Evolutionary conservation across 257 asterid genomes (phyloP).

Genomic region (Nicotiana sylvestris): DNA sequence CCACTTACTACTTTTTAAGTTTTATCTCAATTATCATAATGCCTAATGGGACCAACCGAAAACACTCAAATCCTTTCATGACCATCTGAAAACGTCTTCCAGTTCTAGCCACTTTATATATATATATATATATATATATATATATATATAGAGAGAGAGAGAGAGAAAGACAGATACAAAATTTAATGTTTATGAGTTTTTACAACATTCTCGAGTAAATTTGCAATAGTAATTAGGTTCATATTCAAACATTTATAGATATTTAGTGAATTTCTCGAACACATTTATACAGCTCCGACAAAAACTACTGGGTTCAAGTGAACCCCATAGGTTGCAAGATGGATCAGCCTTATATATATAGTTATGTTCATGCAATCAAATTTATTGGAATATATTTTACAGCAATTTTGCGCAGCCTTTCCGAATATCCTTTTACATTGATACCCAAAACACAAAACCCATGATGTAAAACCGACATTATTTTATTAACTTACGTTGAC

Average conservation of each 20-base stretch:
- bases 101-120: neutral
- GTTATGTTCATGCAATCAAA: neutral
- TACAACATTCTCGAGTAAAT: no score
- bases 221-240: no score
- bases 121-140: no score
- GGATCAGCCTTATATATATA: no score
- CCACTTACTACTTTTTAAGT: neutral
- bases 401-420: neutral
- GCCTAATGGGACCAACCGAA: neutral
- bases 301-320: no score
- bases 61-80: neutral
- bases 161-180: no score
- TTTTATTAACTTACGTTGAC: neutral
- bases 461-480: neutral
- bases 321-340: no score
- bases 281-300: no score
- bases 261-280: no score
- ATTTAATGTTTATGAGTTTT: no score
- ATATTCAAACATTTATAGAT: no score
- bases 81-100: neutral
- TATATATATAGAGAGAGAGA: no score
- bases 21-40: neutral
- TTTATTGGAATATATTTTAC: neutral
- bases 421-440: conserved; percentile 2
- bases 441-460: neutral